phyloP scores from a whole-genome alignment of 805 yeast species.

The Saturnispora besseyi region DNA sequence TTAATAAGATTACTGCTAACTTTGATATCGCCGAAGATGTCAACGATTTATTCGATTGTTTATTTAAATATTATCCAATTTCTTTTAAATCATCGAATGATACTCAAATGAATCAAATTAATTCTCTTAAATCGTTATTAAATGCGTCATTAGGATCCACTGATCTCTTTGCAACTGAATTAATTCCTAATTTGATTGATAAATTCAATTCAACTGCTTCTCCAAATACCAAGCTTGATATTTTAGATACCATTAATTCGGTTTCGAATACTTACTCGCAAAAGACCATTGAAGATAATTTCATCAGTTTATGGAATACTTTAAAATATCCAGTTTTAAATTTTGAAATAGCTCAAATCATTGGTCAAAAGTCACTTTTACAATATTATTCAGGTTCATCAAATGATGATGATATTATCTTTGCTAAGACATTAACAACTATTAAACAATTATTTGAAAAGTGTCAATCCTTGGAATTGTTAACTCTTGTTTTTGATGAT shows the following conservation, averaged over 20 bases:
- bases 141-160: slow-evolving; percentile 56
- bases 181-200: slow-evolving; percentile 69
- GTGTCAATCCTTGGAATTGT: slow-evolving; percentile 15
- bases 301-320: slow-evolving; percentile 80
- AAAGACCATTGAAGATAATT: slow-evolving; percentile 44
- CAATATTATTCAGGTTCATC: slow-evolving; percentile 26
- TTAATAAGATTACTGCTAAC: slow-evolving; percentile 34
- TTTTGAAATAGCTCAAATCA: slow-evolving; percentile 39
- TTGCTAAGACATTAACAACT: slow-evolving; percentile 36
- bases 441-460: slow-evolving; percentile 36
- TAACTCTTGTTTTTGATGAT: slow-evolving; percentile 35
- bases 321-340: slow-evolving; percentile 84
- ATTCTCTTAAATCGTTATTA: slow-evolving; percentile 55
- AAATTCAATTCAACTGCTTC: slow-evolving; percentile 66
- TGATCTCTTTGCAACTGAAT: slow-evolving; percentile 56
- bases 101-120: slow-evolving; percentile 72
- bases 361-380: slow-evolving; percentile 20
- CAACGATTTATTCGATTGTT: slow-evolving; percentile 74
- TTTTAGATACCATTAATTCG: slow-evolving; percentile 48
- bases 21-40: slow-evolving; percentile 35
- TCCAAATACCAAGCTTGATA: slow-evolving; percentile 65
- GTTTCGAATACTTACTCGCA: slow-evolving; percentile 48
- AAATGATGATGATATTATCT: slow-evolving; percentile 26
- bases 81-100: slow-evolving; percentile 93
- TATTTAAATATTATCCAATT: slow-evolving; percentile 94